Conservation (phyloP, 208 protist species). For the Herpetomonas samuelpessoai region DNA sequence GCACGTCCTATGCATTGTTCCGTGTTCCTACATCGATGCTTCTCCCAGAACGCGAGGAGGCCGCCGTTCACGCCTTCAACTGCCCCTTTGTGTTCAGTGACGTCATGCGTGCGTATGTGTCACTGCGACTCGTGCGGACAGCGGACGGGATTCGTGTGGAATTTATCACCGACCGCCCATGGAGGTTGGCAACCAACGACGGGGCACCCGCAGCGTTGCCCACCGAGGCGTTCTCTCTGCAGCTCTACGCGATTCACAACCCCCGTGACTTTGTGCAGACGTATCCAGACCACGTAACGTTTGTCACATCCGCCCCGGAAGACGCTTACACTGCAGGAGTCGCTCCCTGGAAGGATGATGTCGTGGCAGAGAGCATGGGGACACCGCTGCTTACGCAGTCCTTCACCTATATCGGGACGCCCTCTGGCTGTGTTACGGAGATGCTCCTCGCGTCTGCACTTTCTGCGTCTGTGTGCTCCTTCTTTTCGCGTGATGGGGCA, state of each 20-base stretch:
- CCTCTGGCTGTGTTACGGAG: background rate
- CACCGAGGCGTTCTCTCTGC: background rate
- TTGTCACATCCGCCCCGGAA: background rate
- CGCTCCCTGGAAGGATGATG: too few relatives aligned
- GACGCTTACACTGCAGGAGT: background rate
- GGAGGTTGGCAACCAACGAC: too few relatives aligned
- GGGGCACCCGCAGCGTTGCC: background rate
- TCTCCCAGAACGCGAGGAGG: conserved; percentile 34
- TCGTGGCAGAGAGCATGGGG: background rate
- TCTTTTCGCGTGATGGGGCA: background rate
- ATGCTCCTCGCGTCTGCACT: background rate
- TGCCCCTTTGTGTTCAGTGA: conserved; percentile 58
- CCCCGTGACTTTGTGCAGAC: background rate
- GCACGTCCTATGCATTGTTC: conserved; percentile 14
- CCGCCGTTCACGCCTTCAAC: conserved; percentile 20
- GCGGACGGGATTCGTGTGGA: conserved; percentile 20
- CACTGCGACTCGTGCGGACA: conserved; percentile 25
- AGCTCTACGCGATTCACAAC: conserved; percentile 1
- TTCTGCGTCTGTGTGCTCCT: background rate
- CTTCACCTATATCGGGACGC: background rate
- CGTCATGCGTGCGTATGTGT: conserved; percentile 37
- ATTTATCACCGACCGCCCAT: conserved; percentile 45
- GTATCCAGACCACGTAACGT: background rate
- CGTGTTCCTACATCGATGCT: conserved; percentile 31
- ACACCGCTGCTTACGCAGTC: background rate